These are phyloP conservation scores for Aureobasidium lini DNA, from an alignment of 2,329 filamentous ascomycete species.

Conservation along the genomic window DNA sequence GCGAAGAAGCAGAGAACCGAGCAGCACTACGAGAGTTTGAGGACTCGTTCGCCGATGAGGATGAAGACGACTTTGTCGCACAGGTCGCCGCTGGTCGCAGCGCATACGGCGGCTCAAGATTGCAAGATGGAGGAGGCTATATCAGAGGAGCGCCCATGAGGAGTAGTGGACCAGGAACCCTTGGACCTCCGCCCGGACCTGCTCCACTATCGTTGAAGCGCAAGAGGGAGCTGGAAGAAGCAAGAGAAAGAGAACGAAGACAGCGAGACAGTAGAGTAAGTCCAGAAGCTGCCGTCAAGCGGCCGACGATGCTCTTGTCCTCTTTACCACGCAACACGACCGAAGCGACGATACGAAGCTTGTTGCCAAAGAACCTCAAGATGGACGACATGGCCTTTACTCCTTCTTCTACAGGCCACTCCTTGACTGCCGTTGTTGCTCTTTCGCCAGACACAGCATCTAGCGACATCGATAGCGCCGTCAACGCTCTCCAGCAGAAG, in stretches of 20 bases:
- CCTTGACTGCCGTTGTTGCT: conserved; percentile 70
- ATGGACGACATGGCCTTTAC: conserved; percentile 70
- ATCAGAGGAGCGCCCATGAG: conserved; percentile 26
- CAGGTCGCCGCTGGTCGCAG: conserved; percentile 25
- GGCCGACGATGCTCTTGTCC: conserved; percentile 47
- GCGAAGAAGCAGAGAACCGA: conserved; percentile 80
- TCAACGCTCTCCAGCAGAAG: conserved; percentile 70
- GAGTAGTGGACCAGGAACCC: conserved; percentile 44
- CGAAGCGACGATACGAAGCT: conserved; percentile 40
- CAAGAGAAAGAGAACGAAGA: conserved; percentile 2
- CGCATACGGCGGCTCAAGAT: conserved; percentile 18
- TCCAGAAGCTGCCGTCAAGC: conserved; percentile 15
- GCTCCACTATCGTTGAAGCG: conserved; percentile 27
- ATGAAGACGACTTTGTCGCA: conserved; percentile 18
- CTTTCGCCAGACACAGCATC: conserved; percentile 73
- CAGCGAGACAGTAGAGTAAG: background rate
- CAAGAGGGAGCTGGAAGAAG: conserved; percentile 25
- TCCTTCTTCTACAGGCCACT: conserved; percentile 37
- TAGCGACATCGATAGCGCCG: conserved; percentile 72
- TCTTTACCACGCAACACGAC: conserved; percentile 47
- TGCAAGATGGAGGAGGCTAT: conserved; percentile 2
- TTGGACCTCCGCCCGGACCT: conserved; percentile 35
- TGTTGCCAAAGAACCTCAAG: conserved; percentile 47
- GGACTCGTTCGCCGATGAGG: conserved; percentile 62
- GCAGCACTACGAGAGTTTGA: conserved; percentile 83